Evolutionary conservation across 768 basidiomycete genomes (phyloP).

Genomic region (Termitomyces sp.): DNA sequence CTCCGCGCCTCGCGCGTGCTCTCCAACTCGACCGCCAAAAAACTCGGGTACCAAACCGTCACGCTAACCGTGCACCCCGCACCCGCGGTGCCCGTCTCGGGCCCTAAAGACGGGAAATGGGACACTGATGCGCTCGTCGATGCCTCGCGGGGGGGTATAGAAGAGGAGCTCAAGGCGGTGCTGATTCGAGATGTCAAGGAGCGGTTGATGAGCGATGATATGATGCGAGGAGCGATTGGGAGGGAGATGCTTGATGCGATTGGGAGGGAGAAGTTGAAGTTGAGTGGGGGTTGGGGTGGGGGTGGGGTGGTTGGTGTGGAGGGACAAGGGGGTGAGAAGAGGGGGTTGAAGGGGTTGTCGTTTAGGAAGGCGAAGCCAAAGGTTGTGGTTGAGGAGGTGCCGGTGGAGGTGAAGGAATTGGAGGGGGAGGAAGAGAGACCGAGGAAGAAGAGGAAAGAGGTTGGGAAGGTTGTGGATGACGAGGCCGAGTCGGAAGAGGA

Average conservation of each 20-base stretch:
- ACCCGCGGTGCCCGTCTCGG: constrained; percentile 28
- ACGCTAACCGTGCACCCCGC: constrained; percentile 48
- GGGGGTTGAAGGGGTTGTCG: constrained; percentile 42
- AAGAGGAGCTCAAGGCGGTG: background rate
- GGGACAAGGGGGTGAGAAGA: constrained; percentile 29
- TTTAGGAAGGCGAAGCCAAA: constrained; percentile 41
- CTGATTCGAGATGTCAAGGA: background rate
- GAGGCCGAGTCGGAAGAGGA: constrained; percentile 66
- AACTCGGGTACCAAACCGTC: constrained; percentile 57
- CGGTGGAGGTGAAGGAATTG: constrained; percentile 33
- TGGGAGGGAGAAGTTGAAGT: constrained; percentile 45
- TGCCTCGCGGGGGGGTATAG: background rate
- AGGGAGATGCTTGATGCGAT: constrained; percentile 50
- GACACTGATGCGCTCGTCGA: constrained; percentile 49
- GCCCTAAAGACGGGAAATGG: constrained; percentile 43
- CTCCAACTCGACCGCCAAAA: constrained; percentile 37
- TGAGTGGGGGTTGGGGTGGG: constrained; percentile 17
- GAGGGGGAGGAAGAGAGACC: constrained; percentile 37
- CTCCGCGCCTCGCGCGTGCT: constrained; percentile 67
- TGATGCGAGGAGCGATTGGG: constrained; percentile 44
- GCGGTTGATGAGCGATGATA: constrained; percentile 54
- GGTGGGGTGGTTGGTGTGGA: constrained; percentile 8
- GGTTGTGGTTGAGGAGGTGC: constrained; percentile 36
- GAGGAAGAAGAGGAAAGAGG: constrained; percentile 56
- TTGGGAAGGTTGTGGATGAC: constrained; percentile 31